These are phyloP conservation scores for Pestalotiopsis sp. DNA, from an alignment of 2,329 filamentous ascomycete species.

Conservation along the genomic window DNA sequence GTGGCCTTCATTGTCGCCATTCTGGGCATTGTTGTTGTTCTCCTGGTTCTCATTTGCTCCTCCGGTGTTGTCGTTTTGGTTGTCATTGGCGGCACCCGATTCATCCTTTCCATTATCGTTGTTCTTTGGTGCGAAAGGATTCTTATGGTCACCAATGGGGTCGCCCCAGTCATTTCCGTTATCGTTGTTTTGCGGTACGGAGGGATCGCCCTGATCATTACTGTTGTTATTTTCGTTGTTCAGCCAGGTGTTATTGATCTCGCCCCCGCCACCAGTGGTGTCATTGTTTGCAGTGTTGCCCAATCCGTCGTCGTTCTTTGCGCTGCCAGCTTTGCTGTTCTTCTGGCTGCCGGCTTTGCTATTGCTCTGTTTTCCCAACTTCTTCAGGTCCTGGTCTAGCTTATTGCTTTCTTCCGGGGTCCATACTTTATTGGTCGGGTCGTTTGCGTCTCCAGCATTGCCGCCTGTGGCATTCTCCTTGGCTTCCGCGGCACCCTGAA, in stretches of 20 bases:
- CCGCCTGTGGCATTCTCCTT: background rate
- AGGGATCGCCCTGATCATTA: background rate
- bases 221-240: constrained; percentile 11
- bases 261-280: background rate
- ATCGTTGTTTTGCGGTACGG: too few species aligned
- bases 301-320: constrained; percentile 10
- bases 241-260: constrained; percentile 11
- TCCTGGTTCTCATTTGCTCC: background rate
- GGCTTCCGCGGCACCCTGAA: constrained; percentile 10
- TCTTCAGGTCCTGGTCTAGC: background rate
- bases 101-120: constrained; percentile 10
- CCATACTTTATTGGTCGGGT: background rate
- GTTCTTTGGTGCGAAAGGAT: background rate
- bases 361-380: background rate
- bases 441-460: background rate
- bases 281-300: constrained; percentile 8
- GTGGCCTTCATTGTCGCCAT: background rate
- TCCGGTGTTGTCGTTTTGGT: constrained; percentile 9
- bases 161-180: background rate
- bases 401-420: background rate
- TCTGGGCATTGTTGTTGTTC: constrained; percentile 1
- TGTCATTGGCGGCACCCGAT: background rate
- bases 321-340: constrained; percentile 3
- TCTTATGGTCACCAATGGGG: background rate
- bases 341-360: constrained; percentile 3